Conservation (phyloP, 345 rosid genomes). For the Gossypium raimondii region DNA sequence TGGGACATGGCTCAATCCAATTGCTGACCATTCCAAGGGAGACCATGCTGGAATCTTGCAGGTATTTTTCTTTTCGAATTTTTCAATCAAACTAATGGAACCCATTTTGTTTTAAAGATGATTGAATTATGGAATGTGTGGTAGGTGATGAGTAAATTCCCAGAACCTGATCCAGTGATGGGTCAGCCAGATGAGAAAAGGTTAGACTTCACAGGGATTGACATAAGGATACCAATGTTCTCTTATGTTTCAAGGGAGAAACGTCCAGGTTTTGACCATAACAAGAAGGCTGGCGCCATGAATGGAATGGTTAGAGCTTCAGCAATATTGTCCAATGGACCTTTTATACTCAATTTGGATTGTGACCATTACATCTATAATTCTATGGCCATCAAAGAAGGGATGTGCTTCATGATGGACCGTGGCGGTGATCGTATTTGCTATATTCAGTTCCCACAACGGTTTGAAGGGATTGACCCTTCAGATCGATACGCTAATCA, state of each 20-base stretch:
- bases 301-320: constrained; percentile 90
- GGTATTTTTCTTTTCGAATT: constrained; percentile 18
- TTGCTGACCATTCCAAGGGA: constrained; percentile 70
- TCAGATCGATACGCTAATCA: constrained; percentile 3
- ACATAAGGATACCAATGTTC: background rate
- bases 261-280: constrained; percentile 1
- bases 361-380: constrained; percentile 7
- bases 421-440: constrained; percentile 90
- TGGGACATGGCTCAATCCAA: constrained; percentile 71
- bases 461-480: constrained; percentile 1
- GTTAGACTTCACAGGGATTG: background rate
- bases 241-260: background rate
- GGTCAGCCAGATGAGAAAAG: background rate
- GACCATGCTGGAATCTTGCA: constrained; percentile 90
- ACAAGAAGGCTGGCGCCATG: constrained; percentile 7
- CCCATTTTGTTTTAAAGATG: background rate
- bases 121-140: background rate
- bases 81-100: background rate
- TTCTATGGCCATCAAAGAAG: constrained; percentile 40
- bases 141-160: background rate
- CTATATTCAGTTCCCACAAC: constrained; percentile 74
- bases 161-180: background rate
- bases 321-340: constrained; percentile 52
- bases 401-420: constrained; percentile 98
- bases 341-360: constrained; percentile 4